Percentiles rank a stretch among this genome's conserved stretches.
phyloP scores from a whole-genome alignment of 176 grass and related monocot species.

The Oryza rufipogon region DNA sequence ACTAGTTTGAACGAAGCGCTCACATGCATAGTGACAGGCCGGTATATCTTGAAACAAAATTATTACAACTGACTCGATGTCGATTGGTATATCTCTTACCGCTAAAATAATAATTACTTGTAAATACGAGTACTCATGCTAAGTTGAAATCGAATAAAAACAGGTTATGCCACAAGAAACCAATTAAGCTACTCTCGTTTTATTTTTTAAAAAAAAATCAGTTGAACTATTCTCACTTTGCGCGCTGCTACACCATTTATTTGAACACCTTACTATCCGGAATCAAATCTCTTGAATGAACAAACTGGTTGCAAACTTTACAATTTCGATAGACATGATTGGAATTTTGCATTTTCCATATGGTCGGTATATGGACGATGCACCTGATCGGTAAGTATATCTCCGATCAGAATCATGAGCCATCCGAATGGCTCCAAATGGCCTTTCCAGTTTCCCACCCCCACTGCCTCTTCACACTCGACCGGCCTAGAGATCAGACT shows the following conservation, averaged over 20 bases:
- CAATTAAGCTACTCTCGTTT: too few relatives aligned
- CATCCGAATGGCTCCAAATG: slow-evolving; percentile 58
- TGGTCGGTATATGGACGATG: background rate
- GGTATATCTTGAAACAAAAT: too few relatives aligned
- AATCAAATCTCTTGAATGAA: background rate
- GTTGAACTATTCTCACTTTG: too few relatives aligned
- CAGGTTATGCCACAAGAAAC: too few relatives aligned
- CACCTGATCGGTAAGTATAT: background rate
- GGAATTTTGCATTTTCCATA: background rate
- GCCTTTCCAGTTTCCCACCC: slow-evolving; percentile 39
- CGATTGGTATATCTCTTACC: too few relatives aligned
- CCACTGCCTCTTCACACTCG: slow-evolving; percentile 31
- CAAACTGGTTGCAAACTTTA: background rate
- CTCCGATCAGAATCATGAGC: slow-evolving; percentile 37
- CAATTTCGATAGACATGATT: background rate
- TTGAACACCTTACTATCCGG: background rate
- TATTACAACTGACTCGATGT: too few relatives aligned
- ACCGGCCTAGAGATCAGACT: slow-evolving; percentile 40
- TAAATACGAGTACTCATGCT: too few relatives aligned
- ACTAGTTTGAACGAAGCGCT: too few relatives aligned
- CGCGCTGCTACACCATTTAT: background rate
- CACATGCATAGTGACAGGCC: too few relatives aligned
- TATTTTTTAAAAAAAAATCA: too few relatives aligned
- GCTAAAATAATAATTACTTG: too few relatives aligned
- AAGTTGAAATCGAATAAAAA: too few relatives aligned